Conservation (phyloP, 106 monocot genomes). For the Vanilla planifolia region DNA sequence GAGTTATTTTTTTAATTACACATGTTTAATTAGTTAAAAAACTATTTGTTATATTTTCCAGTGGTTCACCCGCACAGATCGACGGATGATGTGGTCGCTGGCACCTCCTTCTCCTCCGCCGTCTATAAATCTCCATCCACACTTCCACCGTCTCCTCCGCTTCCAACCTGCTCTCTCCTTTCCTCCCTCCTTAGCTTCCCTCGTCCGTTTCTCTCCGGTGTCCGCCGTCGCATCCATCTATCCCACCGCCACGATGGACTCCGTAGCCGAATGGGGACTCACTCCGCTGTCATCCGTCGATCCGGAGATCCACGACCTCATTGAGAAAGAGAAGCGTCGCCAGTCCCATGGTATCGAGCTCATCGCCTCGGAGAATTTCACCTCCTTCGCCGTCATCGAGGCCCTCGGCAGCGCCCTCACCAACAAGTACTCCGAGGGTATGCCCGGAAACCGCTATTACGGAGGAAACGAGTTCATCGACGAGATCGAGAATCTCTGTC, state of each 20-base stretch:
- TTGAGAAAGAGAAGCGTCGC: constrained; percentile 83
- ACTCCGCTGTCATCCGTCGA: constrained; percentile 34
- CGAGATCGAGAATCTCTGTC: constrained; percentile 79
- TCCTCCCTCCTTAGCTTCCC: not conserved
- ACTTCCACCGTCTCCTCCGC: constrained; percentile 2
- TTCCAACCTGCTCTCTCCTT: not conserved
- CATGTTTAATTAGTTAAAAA: too few relatives aligned
- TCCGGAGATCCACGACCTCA: constrained; percentile 48
- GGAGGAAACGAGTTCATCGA: constrained; percentile 89
- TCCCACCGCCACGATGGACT: constrained; percentile 31
- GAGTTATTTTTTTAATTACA: too few relatives aligned
- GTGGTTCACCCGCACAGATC: not conserved
- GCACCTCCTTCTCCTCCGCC: not conserved
- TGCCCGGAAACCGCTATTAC: constrained; percentile 85
- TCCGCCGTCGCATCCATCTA: not conserved
- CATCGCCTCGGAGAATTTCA: constrained; percentile 90
- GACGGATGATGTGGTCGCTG: not conserved
- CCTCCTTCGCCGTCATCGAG: constrained; percentile 82
- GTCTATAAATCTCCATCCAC: not conserved
- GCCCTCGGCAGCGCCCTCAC: constrained; percentile 78
- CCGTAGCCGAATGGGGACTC: constrained; percentile 53
- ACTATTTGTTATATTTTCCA: too few relatives aligned
- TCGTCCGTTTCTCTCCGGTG: not conserved
- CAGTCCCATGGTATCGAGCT: constrained; percentile 84
- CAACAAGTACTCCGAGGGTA: constrained; percentile 93